Conservation (phyloP, 2,329 filamentous ascomycete species). For the Chrysoporthe puriensis region DNA sequence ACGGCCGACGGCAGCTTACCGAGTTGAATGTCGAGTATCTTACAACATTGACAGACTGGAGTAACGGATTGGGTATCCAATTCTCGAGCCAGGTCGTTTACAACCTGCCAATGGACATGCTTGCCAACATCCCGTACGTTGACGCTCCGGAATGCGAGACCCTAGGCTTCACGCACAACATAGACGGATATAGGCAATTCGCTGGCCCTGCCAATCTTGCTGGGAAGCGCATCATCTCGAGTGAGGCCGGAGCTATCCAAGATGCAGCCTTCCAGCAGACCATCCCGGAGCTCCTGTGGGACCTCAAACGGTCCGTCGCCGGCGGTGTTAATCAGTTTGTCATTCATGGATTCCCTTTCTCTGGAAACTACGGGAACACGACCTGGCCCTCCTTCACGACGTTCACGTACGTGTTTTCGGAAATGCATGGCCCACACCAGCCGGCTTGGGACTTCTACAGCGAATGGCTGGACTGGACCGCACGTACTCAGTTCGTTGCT, state of each 20-base stretch:
- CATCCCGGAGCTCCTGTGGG: constrained; percentile 37
- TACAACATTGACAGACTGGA: constrained; percentile 34
- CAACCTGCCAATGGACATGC: constrained; percentile 48
- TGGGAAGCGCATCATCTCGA: constrained; percentile 44
- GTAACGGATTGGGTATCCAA: constrained; percentile 37
- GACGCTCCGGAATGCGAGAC: constrained; percentile 47
- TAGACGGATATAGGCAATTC: constrained; percentile 47
- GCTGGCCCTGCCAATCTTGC: constrained; percentile 44
- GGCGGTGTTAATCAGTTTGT: constrained; percentile 49
- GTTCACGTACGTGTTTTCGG: constrained; percentile 44
- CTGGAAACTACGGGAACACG: constrained; percentile 47
- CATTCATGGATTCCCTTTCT: constrained; percentile 48
- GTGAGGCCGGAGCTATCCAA: constrained; percentile 40
- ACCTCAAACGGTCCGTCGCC: constrained; percentile 43
- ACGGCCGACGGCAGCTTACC: constrained; percentile 25
- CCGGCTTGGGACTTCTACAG: constrained; percentile 15
- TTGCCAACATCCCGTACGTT: constrained; percentile 41
- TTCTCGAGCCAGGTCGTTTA: constrained; percentile 46
- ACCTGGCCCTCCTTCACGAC: constrained; percentile 53
- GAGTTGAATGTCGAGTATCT: constrained; percentile 32
- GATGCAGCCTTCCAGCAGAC: constrained; percentile 34
- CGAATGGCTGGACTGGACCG: constrained; percentile 13
- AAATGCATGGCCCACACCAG: constrained; percentile 11
- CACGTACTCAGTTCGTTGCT: constrained; percentile 3
- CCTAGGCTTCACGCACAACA: constrained; percentile 40